Conservation (phyloP, 1,284 basidiomycete genomes). For the Malassezia furfur region DNA sequence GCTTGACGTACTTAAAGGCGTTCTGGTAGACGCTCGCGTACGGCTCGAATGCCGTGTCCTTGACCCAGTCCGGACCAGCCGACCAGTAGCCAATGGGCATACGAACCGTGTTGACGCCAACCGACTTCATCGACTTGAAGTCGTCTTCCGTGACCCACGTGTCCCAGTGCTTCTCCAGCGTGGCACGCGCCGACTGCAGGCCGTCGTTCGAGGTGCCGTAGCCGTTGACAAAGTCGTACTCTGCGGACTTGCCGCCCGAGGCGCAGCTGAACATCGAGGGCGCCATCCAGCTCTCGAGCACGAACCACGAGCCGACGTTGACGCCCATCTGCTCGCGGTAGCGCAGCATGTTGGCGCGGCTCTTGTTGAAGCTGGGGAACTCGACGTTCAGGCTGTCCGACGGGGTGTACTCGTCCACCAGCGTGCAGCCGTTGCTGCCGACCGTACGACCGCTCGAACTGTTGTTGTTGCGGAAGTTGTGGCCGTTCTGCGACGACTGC, state of each 20-base stretch:
- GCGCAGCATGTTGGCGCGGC: conserved; percentile 39
- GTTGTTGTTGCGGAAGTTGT: background rate
- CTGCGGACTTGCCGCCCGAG: conserved; percentile 53
- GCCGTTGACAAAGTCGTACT: conserved; percentile 50
- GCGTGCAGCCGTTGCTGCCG: conserved; percentile 34
- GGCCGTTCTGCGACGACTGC: conserved; percentile 10
- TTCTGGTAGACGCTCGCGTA: conserved; percentile 59
- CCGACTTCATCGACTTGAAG: conserved; percentile 45
- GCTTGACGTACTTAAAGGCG: conserved; percentile 56
- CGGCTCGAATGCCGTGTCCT: conserved; percentile 56
- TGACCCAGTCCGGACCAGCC: conserved; percentile 47
- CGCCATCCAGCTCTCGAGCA: conserved; percentile 69
- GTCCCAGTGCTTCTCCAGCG: conserved; percentile 66
- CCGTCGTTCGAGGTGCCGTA: conserved; percentile 55
- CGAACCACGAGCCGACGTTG: conserved; percentile 52
- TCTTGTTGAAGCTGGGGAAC: conserved; percentile 36
- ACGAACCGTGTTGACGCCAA: conserved; percentile 49
- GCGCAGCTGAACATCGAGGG: conserved; percentile 62
- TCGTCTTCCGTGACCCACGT: conserved; percentile 60
- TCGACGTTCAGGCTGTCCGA: conserved; percentile 25
- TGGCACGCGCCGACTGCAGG: conserved; percentile 50
- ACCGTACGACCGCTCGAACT: conserved; percentile 17
- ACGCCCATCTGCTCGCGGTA: conserved; percentile 41
- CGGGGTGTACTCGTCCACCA: conserved; percentile 34
- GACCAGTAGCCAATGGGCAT: conserved; percentile 48